Conservation (phyloP, 192 early-diverging fungal species). For the Geranomyces variabilis region DNA sequence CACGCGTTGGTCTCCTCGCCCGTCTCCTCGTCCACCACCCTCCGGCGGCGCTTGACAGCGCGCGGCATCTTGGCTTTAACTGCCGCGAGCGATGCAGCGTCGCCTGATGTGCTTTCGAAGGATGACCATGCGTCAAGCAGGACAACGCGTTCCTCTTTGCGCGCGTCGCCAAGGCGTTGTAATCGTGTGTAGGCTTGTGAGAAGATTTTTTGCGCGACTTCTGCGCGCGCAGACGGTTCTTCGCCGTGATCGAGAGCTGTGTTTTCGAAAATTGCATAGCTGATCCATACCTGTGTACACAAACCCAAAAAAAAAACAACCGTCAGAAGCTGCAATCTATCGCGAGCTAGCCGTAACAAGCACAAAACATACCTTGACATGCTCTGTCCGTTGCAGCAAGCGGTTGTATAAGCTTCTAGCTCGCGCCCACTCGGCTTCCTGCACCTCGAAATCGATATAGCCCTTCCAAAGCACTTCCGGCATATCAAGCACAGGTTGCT, state of each 20-base stretch:
- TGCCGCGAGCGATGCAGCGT: slow-evolving; percentile 42
- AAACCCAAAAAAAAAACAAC: too few relatives aligned
- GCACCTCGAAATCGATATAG: slow-evolving; percentile 93
- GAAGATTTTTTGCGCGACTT: slow-evolving; percentile 75
- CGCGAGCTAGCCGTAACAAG: too few relatives aligned
- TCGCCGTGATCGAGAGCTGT: slow-evolving; percentile 61
- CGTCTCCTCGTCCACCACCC: slow-evolving; percentile 63
- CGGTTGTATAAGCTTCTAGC: slow-evolving; percentile 82
- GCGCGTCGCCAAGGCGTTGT: slow-evolving; percentile 59
- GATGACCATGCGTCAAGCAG: slow-evolving; percentile 92
- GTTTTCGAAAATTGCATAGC: slow-evolving; percentile 89
- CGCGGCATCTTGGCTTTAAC: slow-evolving; percentile 83
- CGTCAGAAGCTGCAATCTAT: too few relatives aligned
- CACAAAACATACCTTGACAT: slow-evolving; percentile 93
- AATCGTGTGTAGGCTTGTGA: slow-evolving; percentile 72
- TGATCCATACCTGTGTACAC: slow-evolving; percentile 83
- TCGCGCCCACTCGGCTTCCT: slow-evolving; percentile 77
- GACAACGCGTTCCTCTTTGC: slow-evolving; percentile 85
- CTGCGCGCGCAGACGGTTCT: slow-evolving; percentile 37
- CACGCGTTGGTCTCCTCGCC: slow-evolving; percentile 62
- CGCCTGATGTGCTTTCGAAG: slow-evolving; percentile 60
- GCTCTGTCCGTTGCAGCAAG: slow-evolving; percentile 82
- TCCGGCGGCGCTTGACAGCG: slow-evolving; percentile 87
- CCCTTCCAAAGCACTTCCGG: slow-evolving; percentile 99
- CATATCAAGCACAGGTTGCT: slow-evolving; percentile 92